Evolutionary conservation across 2,329 filamentous ascomycete genomes (phyloP), one percentile per base, ranked within the genome.

Genomic region (Penicillium digitatum): DNA sequence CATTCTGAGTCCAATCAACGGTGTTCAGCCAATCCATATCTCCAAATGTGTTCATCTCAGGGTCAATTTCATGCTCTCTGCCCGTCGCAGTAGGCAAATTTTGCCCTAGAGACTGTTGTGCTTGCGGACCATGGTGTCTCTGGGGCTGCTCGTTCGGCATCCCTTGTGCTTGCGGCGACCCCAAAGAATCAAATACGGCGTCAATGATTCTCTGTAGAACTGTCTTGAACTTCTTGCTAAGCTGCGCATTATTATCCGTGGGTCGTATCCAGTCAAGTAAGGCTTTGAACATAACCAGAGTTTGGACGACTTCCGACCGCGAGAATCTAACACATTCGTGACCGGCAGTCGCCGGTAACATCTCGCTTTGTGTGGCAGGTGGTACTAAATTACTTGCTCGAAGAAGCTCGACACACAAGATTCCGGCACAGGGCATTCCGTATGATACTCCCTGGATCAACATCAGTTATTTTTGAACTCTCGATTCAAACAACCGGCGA

Each of bases 21-120:
- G 32, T 48, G 45, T 48, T 48, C n/a, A 48, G 32, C 45, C 45
- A 48, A 27, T 48, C 45, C 45, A 48, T 48, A 27, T 48, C 32
- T 12, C 37, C 20, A 7, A 48, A 35, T 24, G 32, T n/a, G 16
- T 18, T 48, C n/a, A 37, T n/a, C 7, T 27, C 45, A 6, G 45
- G n/a, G 20, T 31, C 42, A 44, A 44, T 22, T 9, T 31, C 27
- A 31, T 16, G 11, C 18, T 44, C 26, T 16, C 27, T 44, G 18
- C 27, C 27, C 1, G 8, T 44, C 27, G 12, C 18, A 16, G 6
- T 7, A 18, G 18, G 27, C 22, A 32, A 7, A 16, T 31, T 22
- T 18, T 22, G 27, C 8, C 18, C 27, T 22, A 12, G 18, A 20
- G 27, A 31, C 27, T 20, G 40, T 7, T 31, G 27, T 6, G 31